phyloP scores from a whole-genome alignment of 257 asterid species.

The Phtheirospermum japonicum region DNA sequence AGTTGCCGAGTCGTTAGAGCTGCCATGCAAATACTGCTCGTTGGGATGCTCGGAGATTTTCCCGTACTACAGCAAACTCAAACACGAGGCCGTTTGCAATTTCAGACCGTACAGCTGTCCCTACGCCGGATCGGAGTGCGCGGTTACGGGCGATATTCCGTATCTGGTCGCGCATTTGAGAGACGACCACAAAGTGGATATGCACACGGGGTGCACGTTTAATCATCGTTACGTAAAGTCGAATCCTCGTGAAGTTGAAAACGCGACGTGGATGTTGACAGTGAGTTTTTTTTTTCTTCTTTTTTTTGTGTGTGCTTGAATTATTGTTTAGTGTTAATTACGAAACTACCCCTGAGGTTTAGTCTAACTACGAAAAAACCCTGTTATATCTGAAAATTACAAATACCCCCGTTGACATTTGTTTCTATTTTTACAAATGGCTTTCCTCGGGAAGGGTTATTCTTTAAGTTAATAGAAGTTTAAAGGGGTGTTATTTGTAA shows the following conservation, averaged over 20 bases:
- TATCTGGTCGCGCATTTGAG: slow-evolving; percentile 70
- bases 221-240: slow-evolving; percentile 92
- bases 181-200: slow-evolving; percentile 89
- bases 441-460: too few relatives aligned
- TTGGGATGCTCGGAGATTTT: slow-evolving; percentile 83
- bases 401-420: too few relatives aligned
- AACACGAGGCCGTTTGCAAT: slow-evolving; percentile 76
- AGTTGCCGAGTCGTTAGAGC: slow-evolving; percentile 79
- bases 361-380: neutral
- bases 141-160: slow-evolving; percentile 77
- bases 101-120: slow-evolving; percentile 87
- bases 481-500: too few relatives aligned
- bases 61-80: slow-evolving; percentile 86
- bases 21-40: slow-evolving; percentile 71
- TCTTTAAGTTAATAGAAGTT: too few relatives aligned
- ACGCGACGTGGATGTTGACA: slow-evolving; percentile 93
- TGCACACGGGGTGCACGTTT: slow-evolving; percentile 87
- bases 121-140: slow-evolving; percentile 89
- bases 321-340: neutral
- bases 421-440: too few relatives aligned
- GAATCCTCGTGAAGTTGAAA: slow-evolving; percentile 89
- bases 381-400: neutral
- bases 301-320: too few relatives aligned
- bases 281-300: slow-evolving; percentile 39
- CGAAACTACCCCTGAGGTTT: neutral